A percentile compares a stretch with the other conserved stretches of the same genome.
Conservation (phyloP, 2,329 filamentous ascomycete genomes). For the Lecanicillium sp. region DNA sequence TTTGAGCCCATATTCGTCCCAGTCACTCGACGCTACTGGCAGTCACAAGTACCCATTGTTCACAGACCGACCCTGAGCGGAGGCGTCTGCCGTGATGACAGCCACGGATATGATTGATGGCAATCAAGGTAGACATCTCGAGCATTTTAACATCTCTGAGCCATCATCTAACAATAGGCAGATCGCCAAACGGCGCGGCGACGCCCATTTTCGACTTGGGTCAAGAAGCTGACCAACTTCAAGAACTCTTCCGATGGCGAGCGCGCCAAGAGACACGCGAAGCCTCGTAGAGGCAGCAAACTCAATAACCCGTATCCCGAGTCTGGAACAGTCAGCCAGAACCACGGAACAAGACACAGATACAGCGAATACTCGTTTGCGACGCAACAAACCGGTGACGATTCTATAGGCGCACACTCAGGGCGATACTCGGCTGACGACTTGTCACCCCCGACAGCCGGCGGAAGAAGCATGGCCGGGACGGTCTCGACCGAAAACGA, state of each 20-base stretch:
- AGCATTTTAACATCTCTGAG: slow-evolving; percentile 14
- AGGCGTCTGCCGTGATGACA: slow-evolving; percentile 25
- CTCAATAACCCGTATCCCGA: slow-evolving; percentile 91
- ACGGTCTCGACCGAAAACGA: slow-evolving; percentile 82
- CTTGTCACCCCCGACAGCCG: slow-evolving; percentile 50
- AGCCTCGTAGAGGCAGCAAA: slow-evolving; percentile 51
- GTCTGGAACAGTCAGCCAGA: slow-evolving; percentile 53
- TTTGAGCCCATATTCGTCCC: no score
- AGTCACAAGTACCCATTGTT: no score
- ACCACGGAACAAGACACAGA: slow-evolving; percentile 18
- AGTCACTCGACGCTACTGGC: no score
- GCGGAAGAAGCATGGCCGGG: slow-evolving; percentile 67
- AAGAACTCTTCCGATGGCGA: slow-evolving; percentile 64
- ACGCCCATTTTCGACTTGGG: slow-evolving; percentile 85
- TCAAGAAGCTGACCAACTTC: slow-evolving; percentile 87
- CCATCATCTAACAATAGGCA: slow-evolving; percentile 38
- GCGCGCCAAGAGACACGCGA: slow-evolving; percentile 35
- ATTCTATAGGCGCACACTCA: slow-evolving; percentile 51
- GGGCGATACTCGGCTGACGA: slow-evolving; percentile 55
- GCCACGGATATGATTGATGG: slow-evolving; percentile 32
- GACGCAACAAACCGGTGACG: slow-evolving; percentile 49
- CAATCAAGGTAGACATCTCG: slow-evolving; percentile 35
- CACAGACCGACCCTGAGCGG: no score
- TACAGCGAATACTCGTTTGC: slow-evolving; percentile 49
- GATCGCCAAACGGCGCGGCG: slow-evolving; percentile 64